A percentile compares a stretch with the other conserved stretches of the same genome.
Conservation (phyloP, 2,329 filamentous ascomycete genomes). For the Moelleriella libera region DNA sequence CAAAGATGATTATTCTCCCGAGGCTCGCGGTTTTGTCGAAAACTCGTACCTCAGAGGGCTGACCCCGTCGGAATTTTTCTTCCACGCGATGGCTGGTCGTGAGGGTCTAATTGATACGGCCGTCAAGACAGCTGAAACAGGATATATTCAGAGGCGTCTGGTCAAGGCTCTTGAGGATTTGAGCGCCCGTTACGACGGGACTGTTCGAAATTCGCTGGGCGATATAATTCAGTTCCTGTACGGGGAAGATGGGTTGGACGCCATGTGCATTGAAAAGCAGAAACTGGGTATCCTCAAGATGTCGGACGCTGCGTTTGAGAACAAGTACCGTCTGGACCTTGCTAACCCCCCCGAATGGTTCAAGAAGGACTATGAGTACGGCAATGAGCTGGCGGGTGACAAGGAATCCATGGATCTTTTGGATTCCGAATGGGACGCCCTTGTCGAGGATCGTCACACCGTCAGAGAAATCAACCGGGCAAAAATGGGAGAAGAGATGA, state of each 20-base stretch:
- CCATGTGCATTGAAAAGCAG: conserved; percentile 86
- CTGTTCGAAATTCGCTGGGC: conserved; percentile 89
- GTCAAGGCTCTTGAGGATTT: conserved; percentile 98
- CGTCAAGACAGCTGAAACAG: conserved; percentile 97
- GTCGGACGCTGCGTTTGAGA: conserved; percentile 63
- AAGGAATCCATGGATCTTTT: conserved; percentile 75
- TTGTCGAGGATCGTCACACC: conserved; percentile 59
- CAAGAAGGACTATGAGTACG: conserved; percentile 49
- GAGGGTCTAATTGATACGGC: conserved; percentile 99
- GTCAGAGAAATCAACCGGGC: conserved; percentile 54
- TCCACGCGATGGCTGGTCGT: conserved; percentile 99
- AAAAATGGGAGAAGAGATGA: conserved; percentile 66
- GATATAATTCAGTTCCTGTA: conserved; percentile 97
- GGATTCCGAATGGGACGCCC: conserved; percentile 74
- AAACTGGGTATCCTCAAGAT: conserved; percentile 74
- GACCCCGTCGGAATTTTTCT: conserved; percentile 95
- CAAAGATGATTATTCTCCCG: conserved; percentile 96
- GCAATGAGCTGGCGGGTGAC: conserved; percentile 75
- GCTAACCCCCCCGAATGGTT: conserved; percentile 46
- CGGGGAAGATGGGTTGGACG: conserved; percentile 92
- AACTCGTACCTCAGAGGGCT: conserved; percentile 95
- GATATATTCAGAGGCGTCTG: conserved; percentile 95
- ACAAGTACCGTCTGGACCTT: conserved; percentile 73
- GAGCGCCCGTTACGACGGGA: conserved; percentile 94
- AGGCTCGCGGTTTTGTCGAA: conserved; percentile 94